Evolutionary conservation across 129 eudicot species (phyloP).

Genomic region (Lactuca saligna): DNA sequence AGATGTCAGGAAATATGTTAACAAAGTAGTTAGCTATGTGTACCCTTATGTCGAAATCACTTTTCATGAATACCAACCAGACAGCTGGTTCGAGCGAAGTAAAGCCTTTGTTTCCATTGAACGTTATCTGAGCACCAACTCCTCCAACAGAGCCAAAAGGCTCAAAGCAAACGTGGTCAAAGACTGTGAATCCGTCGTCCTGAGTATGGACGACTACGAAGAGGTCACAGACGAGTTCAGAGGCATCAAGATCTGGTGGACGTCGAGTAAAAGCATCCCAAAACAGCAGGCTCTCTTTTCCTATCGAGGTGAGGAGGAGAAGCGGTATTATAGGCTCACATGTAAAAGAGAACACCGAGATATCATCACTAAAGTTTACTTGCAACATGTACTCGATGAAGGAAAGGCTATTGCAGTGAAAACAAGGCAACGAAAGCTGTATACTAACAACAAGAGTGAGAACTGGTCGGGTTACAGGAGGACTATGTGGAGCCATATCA

Average conservation of each 20-base stretch:
- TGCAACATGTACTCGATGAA: slow-evolving; percentile 47
- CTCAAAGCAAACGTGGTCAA: slow-evolving; percentile 42
- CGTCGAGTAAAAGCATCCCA: slow-evolving; percentile 19
- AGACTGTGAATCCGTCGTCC: slow-evolving; percentile 36
- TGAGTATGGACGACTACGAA: slow-evolving; percentile 53
- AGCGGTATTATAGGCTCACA: slow-evolving; percentile 42
- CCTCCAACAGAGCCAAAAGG: slow-evolving; percentile 34
- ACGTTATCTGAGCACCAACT: slow-evolving; percentile 42
- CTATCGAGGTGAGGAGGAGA: slow-evolving; percentile 39
- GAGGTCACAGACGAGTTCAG: slow-evolving; percentile 50
- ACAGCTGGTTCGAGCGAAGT: slow-evolving; percentile 38
- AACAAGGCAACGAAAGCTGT: slow-evolving; percentile 48
- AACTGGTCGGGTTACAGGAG: slow-evolving; percentile 22
- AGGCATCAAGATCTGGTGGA: slow-evolving; percentile 51
- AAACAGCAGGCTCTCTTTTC: slow-evolving; percentile 24
- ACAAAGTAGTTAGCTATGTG: slow-evolving; percentile 26
- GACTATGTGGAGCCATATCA: slow-evolving; percentile 44
- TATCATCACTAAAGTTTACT: slow-evolving; percentile 30
- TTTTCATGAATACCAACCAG: slow-evolving; percentile 42
- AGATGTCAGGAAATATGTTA: slow-evolving; percentile 20
- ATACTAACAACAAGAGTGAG: slow-evolving; percentile 42
- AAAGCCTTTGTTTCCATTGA: slow-evolving; percentile 40
- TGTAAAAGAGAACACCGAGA: slow-evolving; percentile 40
- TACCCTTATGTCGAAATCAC: slow-evolving; percentile 52
- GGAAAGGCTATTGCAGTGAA: slow-evolving; percentile 44